These are phyloP conservation scores for Clavispora phyllophila DNA, from an alignment of 805 yeast genomes.

Conservation along the genomic window DNA sequence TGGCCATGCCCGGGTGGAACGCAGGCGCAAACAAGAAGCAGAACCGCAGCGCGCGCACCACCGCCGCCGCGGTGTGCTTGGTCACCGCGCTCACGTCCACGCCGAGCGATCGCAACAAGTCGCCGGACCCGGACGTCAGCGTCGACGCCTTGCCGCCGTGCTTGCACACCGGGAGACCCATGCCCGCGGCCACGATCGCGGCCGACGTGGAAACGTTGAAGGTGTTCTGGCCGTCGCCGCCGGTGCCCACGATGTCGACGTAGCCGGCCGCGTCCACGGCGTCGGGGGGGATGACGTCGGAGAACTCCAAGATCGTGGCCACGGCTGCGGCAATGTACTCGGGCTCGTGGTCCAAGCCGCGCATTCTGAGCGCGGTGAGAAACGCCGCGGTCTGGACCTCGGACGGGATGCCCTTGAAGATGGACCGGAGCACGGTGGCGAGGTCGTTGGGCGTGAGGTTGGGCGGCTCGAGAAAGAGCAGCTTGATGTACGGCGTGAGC, in stretches of 20 bases:
- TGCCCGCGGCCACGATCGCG: conserved; percentile 92
- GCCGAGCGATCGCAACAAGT: conserved; percentile 74
- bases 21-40: conserved; percentile 87
- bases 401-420: conserved; percentile 56
- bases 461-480: conserved; percentile 57
- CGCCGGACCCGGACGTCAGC: conserved; percentile 91
- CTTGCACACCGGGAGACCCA: conserved; percentile 74
- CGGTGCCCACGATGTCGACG: conserved; percentile 95
- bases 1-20: conserved; percentile 88
- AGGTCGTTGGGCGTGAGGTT: conserved; percentile 61
- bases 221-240: conserved; percentile 97
- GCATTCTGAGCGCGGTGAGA: conserved; percentile 67
- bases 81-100: conserved; percentile 73
- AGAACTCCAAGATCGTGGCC: conserved; percentile 59
- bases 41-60: conserved; percentile 47
- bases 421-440: conserved; percentile 52
- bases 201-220: conserved; percentile 94
- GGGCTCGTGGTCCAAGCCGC: conserved; percentile 75
- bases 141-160: conserved; percentile 99
- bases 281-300: conserved; percentile 47
- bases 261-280: conserved; percentile 47
- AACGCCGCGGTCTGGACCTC: conserved; percentile 76
- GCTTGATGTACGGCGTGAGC: conserved; percentile 58
- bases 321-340: conserved; percentile 86
- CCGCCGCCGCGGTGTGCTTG: conserved; percentile 52